Conservation (phyloP, 108 stramenopile genomes). For the Fragilariopsis cylindrus region DNA sequence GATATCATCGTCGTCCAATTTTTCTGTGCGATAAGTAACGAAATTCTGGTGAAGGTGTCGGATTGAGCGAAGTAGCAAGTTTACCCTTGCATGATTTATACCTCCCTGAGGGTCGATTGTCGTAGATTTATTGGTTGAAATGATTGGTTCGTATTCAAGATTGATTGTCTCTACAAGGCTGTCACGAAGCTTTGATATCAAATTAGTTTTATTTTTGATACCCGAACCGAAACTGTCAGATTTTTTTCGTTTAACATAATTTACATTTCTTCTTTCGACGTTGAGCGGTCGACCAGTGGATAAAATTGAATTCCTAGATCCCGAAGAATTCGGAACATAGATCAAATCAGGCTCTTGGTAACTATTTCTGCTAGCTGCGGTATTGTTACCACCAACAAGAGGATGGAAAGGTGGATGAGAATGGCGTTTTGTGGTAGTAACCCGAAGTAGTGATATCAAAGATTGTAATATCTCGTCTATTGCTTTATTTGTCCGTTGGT, state of each 20-base stretch:
- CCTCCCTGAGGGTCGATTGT: not conserved
- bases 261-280: not conserved
- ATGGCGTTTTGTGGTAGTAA: not conserved
- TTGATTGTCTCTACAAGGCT: conserved; percentile 11
- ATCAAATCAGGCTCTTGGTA: not conserved
- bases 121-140: not conserved
- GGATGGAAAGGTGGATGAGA: not conserved
- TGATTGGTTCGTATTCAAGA: conserved; percentile 2
- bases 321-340: conserved; percentile 12
- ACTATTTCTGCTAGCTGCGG: not conserved
- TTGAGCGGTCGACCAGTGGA: not conserved
- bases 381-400: not conserved
- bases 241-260: not conserved
- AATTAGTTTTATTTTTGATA: conserved; percentile 1
- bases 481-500: conserved; percentile 15
- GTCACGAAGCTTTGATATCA: conserved; percentile 12
- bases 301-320: conserved; percentile 26
- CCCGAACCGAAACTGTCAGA: not conserved
- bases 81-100: not conserved
- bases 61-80: not conserved
- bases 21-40: not conserved
- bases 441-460: conserved; percentile 23
- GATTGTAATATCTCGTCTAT: conserved; percentile 14
- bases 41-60: not conserved
- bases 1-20: not conserved